Base-by-base conservation (phyloP, 2,329 filamentous ascomycete genomes). In the Aspergillus novoparasiticus region DNA sequence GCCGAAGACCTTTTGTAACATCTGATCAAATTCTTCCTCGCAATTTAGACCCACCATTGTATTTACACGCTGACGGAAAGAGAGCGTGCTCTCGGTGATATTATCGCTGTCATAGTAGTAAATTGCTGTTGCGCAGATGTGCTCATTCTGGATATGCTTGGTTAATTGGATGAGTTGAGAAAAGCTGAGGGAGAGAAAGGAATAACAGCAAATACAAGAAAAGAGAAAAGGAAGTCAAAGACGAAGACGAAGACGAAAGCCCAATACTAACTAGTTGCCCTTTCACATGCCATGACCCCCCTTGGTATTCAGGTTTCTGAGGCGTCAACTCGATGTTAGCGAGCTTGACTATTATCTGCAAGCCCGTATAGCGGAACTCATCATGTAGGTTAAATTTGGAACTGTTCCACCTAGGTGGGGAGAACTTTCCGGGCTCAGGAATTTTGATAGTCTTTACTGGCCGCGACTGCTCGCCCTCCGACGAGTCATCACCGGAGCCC, bases 61-160 rank as follows among this genome's bases (percentile, higher is more conserved):
- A 32, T 10, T 10, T 63, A 23, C 0, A 58, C 6, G 23, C 16
- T 83, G 83, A 2, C 80, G 82, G 68, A 89, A 88, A 0, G 75
- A 74, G 0, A 90, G 78, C 3, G 71, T 73, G 63, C 78, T 84
- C 1, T 84, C 76, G 0, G 85, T 86, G 59, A 90, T 83, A 72
- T 91, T 91, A 0, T 88, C 81, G 60, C 75, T 78, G 66, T 88
- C 85, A 67, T 87, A 87, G 73, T 90, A 90, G 77, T 88, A 90
- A 2, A 90, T 77, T 0, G 87, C 85, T 0, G 87, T 87, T 0
- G 86, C 86, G 63, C 82, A 83, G 30, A 91, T 90, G 62, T 83
- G 84, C 71, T 90, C 88, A 68, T 90, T 90, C 72, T 61, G 28
- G 4, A 36, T 16, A 36, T 16, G 12, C 16, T n/a, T 0, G 28